Conservation (phyloP, 768 basidiomycete genomes). For the Tricholoma hemisulphureum region DNA sequence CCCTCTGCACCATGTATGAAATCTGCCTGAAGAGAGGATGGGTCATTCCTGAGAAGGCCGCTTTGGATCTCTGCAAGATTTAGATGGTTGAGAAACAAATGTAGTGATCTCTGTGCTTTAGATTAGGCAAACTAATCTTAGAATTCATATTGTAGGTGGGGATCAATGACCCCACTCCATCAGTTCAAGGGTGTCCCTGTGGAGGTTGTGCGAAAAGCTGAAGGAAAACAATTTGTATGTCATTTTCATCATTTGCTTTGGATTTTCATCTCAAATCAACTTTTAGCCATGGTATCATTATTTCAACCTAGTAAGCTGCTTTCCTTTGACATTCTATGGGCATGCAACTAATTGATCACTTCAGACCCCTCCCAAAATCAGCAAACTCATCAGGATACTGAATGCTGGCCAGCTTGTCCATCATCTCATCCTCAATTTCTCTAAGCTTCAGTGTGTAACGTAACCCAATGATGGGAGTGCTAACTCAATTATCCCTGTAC, state of each 20-base stretch:
- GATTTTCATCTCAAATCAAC: neutral
- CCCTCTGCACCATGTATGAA: conserved; percentile 96
- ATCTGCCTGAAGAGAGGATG: conserved; percentile 98
- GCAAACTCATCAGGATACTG: conserved; percentile 90
- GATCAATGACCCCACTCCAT: conserved; percentile 93
- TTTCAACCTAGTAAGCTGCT: conserved; percentile 68
- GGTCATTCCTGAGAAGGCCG: conserved; percentile 90
- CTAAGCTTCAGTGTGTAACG: conserved; percentile 80
- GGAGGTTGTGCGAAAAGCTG: conserved; percentile 88
- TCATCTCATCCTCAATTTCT: conserved; percentile 92
- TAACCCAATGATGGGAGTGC: neutral
- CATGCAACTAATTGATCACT: conserved; percentile 9
- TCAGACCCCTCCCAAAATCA: conserved; percentile 82
- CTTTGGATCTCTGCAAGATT: conserved; percentile 92
- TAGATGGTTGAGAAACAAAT: conserved; percentile 90
- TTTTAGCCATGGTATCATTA: conserved; percentile 61
- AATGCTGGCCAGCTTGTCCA: conserved; percentile 93
- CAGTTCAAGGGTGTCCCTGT: conserved; percentile 91
- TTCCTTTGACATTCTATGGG: neutral
- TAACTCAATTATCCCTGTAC: neutral
- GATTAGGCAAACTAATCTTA: neutral
- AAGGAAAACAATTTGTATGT: conserved; percentile 91
- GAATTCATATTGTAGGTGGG: conserved; percentile 63
- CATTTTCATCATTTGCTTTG: neutral
- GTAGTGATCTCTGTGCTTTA: conserved; percentile 37